These are phyloP conservation scores for Arbutus unedo DNA, from an alignment of 148 eudicot genomes.

Conservation along the genomic window DNA sequence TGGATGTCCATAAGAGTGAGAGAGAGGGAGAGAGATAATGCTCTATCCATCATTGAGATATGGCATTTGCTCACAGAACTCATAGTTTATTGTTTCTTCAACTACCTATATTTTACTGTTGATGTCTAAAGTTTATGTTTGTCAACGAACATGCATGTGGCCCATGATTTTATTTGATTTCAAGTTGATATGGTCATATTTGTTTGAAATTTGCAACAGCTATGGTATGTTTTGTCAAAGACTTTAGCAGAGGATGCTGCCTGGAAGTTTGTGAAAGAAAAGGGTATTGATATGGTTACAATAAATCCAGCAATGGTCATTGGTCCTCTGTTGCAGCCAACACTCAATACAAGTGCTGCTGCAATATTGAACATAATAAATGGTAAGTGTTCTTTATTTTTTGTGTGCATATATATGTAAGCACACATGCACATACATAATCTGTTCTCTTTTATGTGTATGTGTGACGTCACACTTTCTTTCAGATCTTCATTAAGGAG, in stretches of 20 bases:
- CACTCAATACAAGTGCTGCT: slow-evolving; percentile 28
- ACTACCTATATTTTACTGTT: neutral
- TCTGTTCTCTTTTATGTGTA: neutral
- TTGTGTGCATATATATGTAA: neutral
- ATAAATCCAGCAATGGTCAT: slow-evolving; percentile 31
- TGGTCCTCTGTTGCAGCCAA: slow-evolving; percentile 40
- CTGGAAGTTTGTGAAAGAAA: slow-evolving; percentile 21
- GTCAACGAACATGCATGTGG: neutral
- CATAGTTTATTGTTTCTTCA: neutral
- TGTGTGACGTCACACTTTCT: neutral
- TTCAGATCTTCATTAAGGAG: neutral
- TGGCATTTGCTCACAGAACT: no score
- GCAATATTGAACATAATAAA: slow-evolving; percentile 25
- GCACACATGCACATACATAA: neutral
- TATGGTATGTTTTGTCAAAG: slow-evolving; percentile 22
- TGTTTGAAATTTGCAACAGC: neutral
- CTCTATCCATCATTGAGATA: no score
- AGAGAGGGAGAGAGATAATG: neutral
- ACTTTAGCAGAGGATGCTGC: slow-evolving; percentile 26
- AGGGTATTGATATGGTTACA: slow-evolving; percentile 24
- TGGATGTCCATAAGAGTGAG: neutral
- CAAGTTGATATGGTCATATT: neutral
- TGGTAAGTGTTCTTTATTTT: slow-evolving; percentile 11
- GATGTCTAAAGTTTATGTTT: neutral
- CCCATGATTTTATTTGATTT: neutral